Evolutionary conservation across 2,329 filamentous ascomycete species (phyloP).

Genomic region (Pseudocercospora musae): DNA sequence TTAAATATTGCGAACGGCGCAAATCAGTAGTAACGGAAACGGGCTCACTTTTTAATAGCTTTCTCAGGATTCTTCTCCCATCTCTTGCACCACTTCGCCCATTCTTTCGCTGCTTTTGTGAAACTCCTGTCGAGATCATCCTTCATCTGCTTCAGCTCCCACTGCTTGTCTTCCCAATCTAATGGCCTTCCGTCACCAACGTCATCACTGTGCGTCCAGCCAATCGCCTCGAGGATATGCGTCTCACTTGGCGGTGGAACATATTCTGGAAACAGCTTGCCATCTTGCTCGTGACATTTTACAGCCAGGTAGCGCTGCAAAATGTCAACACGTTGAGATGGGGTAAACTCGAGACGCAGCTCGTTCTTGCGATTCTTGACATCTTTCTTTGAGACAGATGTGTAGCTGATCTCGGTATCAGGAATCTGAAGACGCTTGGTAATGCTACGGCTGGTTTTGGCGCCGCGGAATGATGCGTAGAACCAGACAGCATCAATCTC

Average conservation of each 20-base stretch:
- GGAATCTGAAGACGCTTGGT: slow-evolving; percentile 37
- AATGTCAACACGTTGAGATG: slow-evolving; percentile 37
- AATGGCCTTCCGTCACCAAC: slow-evolving; percentile 9
- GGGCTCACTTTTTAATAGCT: slow-evolving; percentile 29
- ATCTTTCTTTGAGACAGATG: slow-evolving; percentile 1
- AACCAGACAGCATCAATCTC: slow-evolving; percentile 38
- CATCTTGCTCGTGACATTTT: slow-evolving; percentile 38
- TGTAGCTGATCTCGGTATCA: slow-evolving; percentile 1
- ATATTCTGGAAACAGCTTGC: slow-evolving; percentile 35
- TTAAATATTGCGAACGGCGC: not conserved
- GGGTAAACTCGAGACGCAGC: slow-evolving; percentile 38
- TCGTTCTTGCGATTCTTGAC: slow-evolving; percentile 30
- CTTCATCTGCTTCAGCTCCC: slow-evolving; percentile 30
- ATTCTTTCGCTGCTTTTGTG: slow-evolving; percentile 20
- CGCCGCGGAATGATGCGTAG: slow-evolving; percentile 46
- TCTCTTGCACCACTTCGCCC: slow-evolving; percentile 32
- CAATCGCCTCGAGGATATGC: slow-evolving; percentile 43
- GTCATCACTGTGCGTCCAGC: slow-evolving; percentile 41
- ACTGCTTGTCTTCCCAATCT: slow-evolving; percentile 45
- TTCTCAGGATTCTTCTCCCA: slow-evolving; percentile 23
- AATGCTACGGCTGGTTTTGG: slow-evolving; percentile 40
- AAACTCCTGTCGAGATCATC: slow-evolving; percentile 19
- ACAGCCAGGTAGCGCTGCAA: slow-evolving; percentile 41
- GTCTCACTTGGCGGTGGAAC: slow-evolving; percentile 37
- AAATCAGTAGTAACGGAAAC: not conserved